Percentiles rank a stretch among this genome's conserved stretches.
phyloP scores from a whole-genome alignment of 768 basidiomycete genomes.

The Macrolepiota fuliginosa region DNA sequence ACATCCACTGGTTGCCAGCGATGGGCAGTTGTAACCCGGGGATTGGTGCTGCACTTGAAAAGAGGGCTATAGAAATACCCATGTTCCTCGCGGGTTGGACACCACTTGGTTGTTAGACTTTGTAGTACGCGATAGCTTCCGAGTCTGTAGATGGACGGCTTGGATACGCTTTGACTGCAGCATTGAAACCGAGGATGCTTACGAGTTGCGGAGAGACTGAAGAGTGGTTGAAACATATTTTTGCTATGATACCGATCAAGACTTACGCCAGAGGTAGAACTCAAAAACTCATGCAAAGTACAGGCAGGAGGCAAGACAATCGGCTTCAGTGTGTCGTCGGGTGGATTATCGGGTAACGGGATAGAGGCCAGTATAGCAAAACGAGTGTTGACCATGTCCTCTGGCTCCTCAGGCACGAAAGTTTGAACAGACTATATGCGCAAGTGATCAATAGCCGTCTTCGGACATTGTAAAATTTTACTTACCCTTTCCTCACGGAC shows the following conservation, averaged over 20 bases:
- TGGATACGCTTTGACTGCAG: neutral
- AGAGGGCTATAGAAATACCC: conserved; percentile 72
- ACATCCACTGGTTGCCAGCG: conserved; percentile 70
- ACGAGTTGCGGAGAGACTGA: conserved; percentile 60
- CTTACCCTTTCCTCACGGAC: conserved; percentile 7
- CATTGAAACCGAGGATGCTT: conserved; percentile 22
- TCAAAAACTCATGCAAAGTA: conserved; percentile 69
- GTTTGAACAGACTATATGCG: conserved; percentile 21
- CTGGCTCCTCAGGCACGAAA: conserved; percentile 31
- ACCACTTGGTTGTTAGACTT: conserved; percentile 71
- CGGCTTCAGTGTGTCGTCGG: conserved; percentile 65
- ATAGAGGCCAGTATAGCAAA: conserved; percentile 55
- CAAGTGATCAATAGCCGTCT: neutral
- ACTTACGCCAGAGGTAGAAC: conserved; percentile 55
- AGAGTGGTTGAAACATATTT: conserved; percentile 4
- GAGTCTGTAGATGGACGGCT: conserved; percentile 40
- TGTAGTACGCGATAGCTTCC: conserved; percentile 67
- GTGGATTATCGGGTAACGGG: conserved; percentile 61
- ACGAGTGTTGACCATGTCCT: conserved; percentile 50
- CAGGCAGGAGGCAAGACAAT: conserved; percentile 63
- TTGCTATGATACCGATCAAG: neutral
- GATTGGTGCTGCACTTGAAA: conserved; percentile 80
- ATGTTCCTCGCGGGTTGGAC: conserved; percentile 79
- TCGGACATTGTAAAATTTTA: neutral
- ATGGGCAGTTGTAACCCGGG: conserved; percentile 73